These are phyloP conservation scores for Tilletia setariae DNA, from an alignment of 1,284 basidiomycete genomes.

Conservation along the genomic window DNA sequence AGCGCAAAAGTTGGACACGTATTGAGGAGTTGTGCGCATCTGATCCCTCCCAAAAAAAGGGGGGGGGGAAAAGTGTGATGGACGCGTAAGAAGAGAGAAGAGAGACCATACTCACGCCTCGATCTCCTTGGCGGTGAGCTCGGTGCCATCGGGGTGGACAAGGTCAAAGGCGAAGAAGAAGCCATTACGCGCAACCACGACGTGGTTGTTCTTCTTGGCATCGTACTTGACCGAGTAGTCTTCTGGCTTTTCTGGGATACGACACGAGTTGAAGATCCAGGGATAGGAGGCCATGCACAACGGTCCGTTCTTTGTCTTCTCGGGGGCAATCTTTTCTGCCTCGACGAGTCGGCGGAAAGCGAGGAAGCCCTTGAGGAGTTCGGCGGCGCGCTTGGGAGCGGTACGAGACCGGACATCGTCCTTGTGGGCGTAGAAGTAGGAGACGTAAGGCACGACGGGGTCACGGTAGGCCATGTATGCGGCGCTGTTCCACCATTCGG, in stretches of 20 bases:
- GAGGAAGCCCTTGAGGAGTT: constrained; percentile 50
- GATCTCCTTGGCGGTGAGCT: constrained; percentile 74
- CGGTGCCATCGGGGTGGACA: constrained; percentile 58
- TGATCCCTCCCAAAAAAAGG: too few relatives aligned
- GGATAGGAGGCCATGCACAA: constrained; percentile 93
- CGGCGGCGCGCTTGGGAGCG: constrained; percentile 43
- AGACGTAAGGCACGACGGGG: constrained; percentile 87
- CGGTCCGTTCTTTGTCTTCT: constrained; percentile 75
- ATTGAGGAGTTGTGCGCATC: too few relatives aligned
- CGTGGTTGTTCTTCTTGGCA: constrained; percentile 72
- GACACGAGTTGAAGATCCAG: constrained; percentile 92
- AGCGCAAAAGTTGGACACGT: too few relatives aligned
- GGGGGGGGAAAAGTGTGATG: too few relatives aligned
- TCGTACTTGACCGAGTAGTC: constrained; percentile 84
- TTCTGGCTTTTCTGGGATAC: constrained; percentile 77
- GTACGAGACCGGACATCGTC: constrained; percentile 57
- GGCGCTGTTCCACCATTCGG: constrained; percentile 95
- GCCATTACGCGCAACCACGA: constrained; percentile 87
- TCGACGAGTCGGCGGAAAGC: constrained; percentile 49
- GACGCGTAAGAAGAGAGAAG: background rate
- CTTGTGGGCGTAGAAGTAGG: constrained; percentile 90
- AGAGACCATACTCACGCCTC: constrained; percentile 59
- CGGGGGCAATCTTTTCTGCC: constrained; percentile 74
- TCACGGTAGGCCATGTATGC: constrained; percentile 68
- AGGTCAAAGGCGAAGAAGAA: constrained; percentile 76